Conservation (phyloP, 805 yeast species). For the Starmerella bombicola region DNA sequence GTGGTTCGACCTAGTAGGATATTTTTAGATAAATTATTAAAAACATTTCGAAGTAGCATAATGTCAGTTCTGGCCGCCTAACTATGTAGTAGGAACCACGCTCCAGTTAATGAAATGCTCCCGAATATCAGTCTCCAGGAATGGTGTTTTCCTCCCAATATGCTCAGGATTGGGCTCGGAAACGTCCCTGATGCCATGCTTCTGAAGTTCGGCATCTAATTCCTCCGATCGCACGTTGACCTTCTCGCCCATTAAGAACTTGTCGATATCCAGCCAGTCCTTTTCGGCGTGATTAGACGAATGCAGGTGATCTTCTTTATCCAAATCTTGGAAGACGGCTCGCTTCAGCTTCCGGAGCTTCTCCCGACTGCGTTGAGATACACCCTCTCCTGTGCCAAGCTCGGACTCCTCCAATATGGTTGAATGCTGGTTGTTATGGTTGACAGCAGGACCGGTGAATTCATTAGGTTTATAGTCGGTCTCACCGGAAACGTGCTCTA, state of each 20-base stretch:
- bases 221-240: constrained; percentile 1
- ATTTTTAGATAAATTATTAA: no score
- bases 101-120: constrained; percentile 14
- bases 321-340: constrained; percentile 8
- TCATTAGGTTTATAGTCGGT: constrained; percentile 31
- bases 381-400: constrained; percentile 31
- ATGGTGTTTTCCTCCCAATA: constrained; percentile 17
- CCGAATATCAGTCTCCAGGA: constrained; percentile 17
- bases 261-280: constrained; percentile 11
- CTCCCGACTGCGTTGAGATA: constrained; percentile 1
- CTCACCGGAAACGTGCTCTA: constrained; percentile 37
- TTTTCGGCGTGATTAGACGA: not conserved
- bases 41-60: no score
- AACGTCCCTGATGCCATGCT: constrained; percentile 2
- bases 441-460: constrained; percentile 39
- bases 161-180: not conserved
- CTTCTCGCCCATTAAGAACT: constrained; percentile 9
- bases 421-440: constrained; percentile 21
- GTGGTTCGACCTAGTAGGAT: no score
- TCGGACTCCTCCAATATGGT: constrained; percentile 7
- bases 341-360: constrained; percentile 10
- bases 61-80: no score
- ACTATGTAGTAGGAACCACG: no score
- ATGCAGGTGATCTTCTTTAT: constrained; percentile 1
- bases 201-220: constrained; percentile 5